Evolutionary conservation across 1,139 yeast species (phyloP).

Genomic region (Yamadazyma mexicana): DNA sequence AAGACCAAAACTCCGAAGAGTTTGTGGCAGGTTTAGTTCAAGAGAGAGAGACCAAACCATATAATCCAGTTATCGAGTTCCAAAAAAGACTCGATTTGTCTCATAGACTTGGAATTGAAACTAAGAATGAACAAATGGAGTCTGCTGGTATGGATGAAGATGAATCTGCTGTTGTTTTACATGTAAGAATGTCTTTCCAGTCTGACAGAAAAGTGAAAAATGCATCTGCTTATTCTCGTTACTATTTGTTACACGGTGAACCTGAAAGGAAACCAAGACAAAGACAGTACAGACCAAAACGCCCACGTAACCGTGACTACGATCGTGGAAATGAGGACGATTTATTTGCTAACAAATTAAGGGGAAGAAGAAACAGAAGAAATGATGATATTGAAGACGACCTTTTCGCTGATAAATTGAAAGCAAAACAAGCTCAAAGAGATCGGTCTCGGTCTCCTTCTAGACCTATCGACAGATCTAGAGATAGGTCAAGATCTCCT

Average conservation of each 20-base stretch:
- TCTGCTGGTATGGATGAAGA: slow-evolving; percentile 41
- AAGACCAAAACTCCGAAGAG: slow-evolving; percentile 14
- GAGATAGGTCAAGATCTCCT: slow-evolving; percentile 23
- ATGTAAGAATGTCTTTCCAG: slow-evolving; percentile 51
- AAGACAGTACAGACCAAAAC: slow-evolving; percentile 6
- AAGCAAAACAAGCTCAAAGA: slow-evolving; percentile 17
- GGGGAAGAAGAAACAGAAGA: slow-evolving; percentile 13
- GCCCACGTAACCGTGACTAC: slow-evolving; percentile 18
- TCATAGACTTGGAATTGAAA: slow-evolving; percentile 28
- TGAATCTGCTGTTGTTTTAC: slow-evolving; percentile 40
- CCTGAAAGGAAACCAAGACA: slow-evolving; percentile 51
- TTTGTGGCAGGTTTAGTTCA: slow-evolving; percentile 27
- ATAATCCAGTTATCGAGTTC: slow-evolving; percentile 37
- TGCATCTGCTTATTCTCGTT: slow-evolving; percentile 62
- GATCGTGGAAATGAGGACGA: slow-evolving; percentile 26
- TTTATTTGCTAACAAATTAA: slow-evolving; percentile 29
- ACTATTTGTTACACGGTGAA: slow-evolving; percentile 73
- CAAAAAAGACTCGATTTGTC: slow-evolving; percentile 34
- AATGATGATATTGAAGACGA: slow-evolving; percentile 33
- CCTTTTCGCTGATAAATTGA: slow-evolving; percentile 36
- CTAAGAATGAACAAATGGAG: slow-evolving; percentile 14
- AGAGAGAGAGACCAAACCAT: slow-evolving; percentile 40
- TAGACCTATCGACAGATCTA: slow-evolving; percentile 13
- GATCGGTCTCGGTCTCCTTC: slow-evolving; percentile 22
- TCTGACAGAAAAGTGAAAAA: slow-evolving; percentile 60